A percentile compares a stretch with the other conserved stretches of the same genome.
Conservation (phyloP, 306 rosid genomes). For the Lablab purpureus region DNA sequence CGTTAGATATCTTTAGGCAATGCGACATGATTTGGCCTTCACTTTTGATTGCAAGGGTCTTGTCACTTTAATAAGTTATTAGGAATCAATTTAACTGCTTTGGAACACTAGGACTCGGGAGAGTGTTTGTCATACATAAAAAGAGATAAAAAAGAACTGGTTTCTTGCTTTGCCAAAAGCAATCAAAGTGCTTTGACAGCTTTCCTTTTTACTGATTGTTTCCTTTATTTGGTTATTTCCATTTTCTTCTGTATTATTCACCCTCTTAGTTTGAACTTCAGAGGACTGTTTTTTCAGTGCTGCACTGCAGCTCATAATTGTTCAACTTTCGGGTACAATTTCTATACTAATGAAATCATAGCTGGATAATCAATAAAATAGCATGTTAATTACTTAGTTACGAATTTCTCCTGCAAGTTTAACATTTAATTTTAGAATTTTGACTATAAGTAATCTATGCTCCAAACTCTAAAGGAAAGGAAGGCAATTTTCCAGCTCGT, state of each 20-base stretch:
- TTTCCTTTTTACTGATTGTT: slow-evolving; percentile 47
- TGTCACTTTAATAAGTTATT: slow-evolving; percentile 37
- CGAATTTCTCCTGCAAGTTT: slow-evolving; percentile 13
- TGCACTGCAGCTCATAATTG: slow-evolving; percentile 5
- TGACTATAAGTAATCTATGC: neutral
- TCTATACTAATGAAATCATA: slow-evolving; percentile 16
- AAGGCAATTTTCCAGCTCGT: neutral
- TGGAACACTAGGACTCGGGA: slow-evolving; percentile 36
- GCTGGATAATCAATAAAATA: slow-evolving; percentile 1
- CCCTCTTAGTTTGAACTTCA: slow-evolving; percentile 6
- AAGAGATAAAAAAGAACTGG: slow-evolving; percentile 31
- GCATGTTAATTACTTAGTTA: neutral
- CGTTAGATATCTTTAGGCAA: neutral
- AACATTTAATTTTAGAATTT: neutral
- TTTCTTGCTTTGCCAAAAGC: slow-evolving; percentile 50
- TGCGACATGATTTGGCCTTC: slow-evolving; percentile 40
- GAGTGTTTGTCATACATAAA: slow-evolving; percentile 37
- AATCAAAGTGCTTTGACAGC: slow-evolving; percentile 54
- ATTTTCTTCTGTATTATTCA: neutral
- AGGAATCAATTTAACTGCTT: slow-evolving; percentile 39
- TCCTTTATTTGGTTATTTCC: slow-evolving; percentile 38
- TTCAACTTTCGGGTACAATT: slow-evolving; percentile 19
- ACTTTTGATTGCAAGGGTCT: slow-evolving; percentile 45
- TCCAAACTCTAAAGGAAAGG: slow-evolving; percentile 30
- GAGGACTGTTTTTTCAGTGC: slow-evolving; percentile 4